These are phyloP conservation scores for Penicillium sp. DNA, from an alignment of 2,329 filamentous ascomycete species.

Conservation along the genomic window DNA sequence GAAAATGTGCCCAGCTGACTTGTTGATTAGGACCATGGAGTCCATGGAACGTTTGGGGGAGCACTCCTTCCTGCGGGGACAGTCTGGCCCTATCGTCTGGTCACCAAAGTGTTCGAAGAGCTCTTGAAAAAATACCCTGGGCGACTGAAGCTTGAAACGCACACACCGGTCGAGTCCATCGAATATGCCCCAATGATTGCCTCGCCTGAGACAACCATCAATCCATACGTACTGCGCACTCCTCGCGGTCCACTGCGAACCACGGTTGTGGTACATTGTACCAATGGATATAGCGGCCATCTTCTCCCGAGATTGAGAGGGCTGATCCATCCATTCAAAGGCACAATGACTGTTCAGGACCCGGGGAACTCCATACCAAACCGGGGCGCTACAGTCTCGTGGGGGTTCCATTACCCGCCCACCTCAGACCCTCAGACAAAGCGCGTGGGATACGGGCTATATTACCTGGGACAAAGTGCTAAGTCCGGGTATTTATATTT, in stretches of 20 bases:
- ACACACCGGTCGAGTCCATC: slow-evolving; percentile 31
- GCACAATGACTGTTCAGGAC: slow-evolving; percentile 48
- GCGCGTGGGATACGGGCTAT: slow-evolving; percentile 22
- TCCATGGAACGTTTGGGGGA: slow-evolving; percentile 25
- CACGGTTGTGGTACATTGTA: slow-evolving; percentile 44
- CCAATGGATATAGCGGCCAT: slow-evolving; percentile 46
- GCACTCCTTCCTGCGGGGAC: slow-evolving; percentile 33
- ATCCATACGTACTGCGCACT: slow-evolving; percentile 37
- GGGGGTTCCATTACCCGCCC: slow-evolving; percentile 33
- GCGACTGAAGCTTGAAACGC: slow-evolving; percentile 33
- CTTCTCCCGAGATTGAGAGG: slow-evolving; percentile 44
- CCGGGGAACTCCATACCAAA: slow-evolving; percentile 22
- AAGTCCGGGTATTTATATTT: slow-evolving; percentile 30
- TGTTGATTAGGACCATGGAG: slow-evolving; percentile 17
- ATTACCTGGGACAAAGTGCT: slow-evolving; percentile 29
- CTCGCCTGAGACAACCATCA: slow-evolving; percentile 5
- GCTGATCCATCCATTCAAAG: slow-evolving; percentile 40
- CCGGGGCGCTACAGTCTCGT: slow-evolving; percentile 25
- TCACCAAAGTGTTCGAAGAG: slow-evolving; percentile 28
- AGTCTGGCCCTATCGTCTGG: slow-evolving; percentile 40
- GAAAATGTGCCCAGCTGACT: not conserved
- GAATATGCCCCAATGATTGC: slow-evolving; percentile 8
- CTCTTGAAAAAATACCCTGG: slow-evolving; percentile 25
- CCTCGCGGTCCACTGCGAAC: slow-evolving; percentile 38
- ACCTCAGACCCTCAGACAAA: slow-evolving; percentile 20